Conservation (phyloP, 2,329 filamentous ascomycete genomes). For the Saccharata proteae region DNA sequence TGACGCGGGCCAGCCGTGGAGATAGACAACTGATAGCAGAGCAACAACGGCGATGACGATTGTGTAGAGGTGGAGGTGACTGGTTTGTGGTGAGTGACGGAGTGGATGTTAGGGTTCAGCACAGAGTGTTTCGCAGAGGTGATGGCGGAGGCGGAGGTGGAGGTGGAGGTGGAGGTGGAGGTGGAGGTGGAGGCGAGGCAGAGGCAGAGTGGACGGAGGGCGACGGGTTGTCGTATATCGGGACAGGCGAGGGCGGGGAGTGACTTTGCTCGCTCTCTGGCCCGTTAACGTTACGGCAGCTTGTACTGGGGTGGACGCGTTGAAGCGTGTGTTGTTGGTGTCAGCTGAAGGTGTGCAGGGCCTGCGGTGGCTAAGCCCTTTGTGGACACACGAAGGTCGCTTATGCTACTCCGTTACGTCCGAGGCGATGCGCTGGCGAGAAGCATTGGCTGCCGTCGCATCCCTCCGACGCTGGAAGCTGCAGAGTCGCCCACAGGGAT, state of each 20-base stretch:
- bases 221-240: slow-evolving; percentile 5
- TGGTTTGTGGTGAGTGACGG: no score
- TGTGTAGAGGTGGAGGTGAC: no score
- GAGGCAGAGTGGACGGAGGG: slow-evolving; percentile 3
- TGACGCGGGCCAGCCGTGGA: slow-evolving; percentile 4
- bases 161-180: slow-evolving; percentile 3
- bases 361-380: no score
- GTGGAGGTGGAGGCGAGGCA: slow-evolving; percentile 2
- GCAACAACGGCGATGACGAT: slow-evolving; percentile 2
- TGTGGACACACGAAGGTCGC: no score
- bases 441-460: no score
- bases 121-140: background rate
- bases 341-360: no score
- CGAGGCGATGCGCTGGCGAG: no score
- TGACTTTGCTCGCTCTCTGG: slow-evolving; percentile 3
- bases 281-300: slow-evolving; percentile 1
- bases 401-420: no score
- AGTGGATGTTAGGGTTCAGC: background rate
- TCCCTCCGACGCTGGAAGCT: no score
- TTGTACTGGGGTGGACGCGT: slow-evolving; percentile 6
- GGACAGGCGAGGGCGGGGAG: background rate
- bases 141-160: background rate
- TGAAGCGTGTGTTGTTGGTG: slow-evolving; percentile 7
- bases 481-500: no score
- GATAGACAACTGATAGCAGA: slow-evolving; percentile 4